Percentiles rank a stretch among this genome's conserved stretches.
phyloP scores from a whole-genome alignment of 129 eudicot genomes.

The Mikania micrantha region DNA sequence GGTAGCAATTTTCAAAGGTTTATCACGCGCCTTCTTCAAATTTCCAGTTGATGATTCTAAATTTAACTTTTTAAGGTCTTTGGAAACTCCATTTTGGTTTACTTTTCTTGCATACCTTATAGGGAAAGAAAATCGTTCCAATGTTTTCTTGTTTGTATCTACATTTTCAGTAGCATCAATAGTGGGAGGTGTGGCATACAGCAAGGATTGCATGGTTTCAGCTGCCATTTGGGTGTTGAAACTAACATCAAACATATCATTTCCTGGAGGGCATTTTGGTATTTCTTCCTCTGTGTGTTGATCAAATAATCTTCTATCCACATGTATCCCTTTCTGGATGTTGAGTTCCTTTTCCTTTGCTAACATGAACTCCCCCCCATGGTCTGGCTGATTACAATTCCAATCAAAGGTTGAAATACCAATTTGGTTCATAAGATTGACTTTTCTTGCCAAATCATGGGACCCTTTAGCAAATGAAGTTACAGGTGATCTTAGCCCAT shows the following conservation, averaged over 20 bases:
- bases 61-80: constrained; percentile 10
- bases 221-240: constrained; percentile 84
- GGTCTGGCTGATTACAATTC: constrained; percentile 33
- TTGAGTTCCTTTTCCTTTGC: constrained; percentile 20
- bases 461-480: constrained; percentile 43
- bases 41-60: constrained; percentile 16
- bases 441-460: constrained; percentile 49
- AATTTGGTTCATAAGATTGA: constrained; percentile 24
- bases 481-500: constrained; percentile 42
- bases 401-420: constrained; percentile 50
- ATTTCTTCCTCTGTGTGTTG: constrained; percentile 23
- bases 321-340: constrained; percentile 17
- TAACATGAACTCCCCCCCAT: constrained; percentile 10
- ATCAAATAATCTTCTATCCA: constrained; percentile 21
- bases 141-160: constrained; percentile 20
- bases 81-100: constrained; percentile 15
- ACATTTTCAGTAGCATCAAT: constrained; percentile 20
- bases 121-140: constrained; percentile 22
- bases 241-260: constrained; percentile 46
- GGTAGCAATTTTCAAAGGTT: constrained; percentile 7
- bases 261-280: constrained; percentile 13
- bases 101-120: constrained; percentile 12
- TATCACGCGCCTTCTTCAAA: constrained; percentile 9
- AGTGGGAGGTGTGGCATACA: constrained; percentile 37
- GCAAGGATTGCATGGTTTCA: constrained; percentile 76